A percentile compares a stretch with the other conserved stretches of the same genome.
Conservation (phyloP, 2,329 filamentous ascomycete genomes). For the Aureobasidium sp. region DNA sequence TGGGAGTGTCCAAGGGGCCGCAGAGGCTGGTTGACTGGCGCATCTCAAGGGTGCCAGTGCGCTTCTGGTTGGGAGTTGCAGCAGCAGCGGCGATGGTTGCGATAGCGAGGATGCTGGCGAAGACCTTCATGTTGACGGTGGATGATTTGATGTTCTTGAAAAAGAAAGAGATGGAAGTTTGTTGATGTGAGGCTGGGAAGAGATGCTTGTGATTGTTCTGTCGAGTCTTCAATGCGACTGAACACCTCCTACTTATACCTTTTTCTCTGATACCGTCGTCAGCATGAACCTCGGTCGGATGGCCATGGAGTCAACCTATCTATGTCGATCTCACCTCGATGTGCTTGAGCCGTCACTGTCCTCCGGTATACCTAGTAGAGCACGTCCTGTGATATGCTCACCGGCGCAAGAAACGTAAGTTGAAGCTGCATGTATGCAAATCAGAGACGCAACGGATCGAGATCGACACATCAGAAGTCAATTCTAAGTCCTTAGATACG, state of each 20-base stretch:
- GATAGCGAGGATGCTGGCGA: not conserved
- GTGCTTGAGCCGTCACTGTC: too few species aligned
- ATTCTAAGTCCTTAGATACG: not conserved
- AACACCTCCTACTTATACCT: too few species aligned
- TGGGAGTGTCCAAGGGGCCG: conserved; percentile 3
- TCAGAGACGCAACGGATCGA: not conserved
- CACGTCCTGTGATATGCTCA: not conserved
- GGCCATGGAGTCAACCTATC: too few species aligned
- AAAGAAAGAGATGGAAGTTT: too few species aligned
- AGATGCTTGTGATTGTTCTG: too few species aligned
- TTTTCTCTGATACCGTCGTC: too few species aligned
- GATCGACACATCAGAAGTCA: not conserved
- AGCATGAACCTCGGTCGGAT: too few species aligned
- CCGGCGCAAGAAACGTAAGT: not conserved
- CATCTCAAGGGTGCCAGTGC: not conserved
- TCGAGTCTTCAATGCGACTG: too few species aligned
- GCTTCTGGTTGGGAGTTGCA: not conserved
- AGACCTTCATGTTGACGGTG: not conserved
- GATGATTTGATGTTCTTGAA: not conserved
- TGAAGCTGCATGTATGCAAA: not conserved
- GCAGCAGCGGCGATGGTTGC: not conserved
- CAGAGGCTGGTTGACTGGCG: not conserved
- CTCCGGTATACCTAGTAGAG: not conserved
- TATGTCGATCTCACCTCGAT: too few species aligned
- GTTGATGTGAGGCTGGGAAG: too few species aligned